Base-by-base conservation (phyloP, 106 monocot genomes). In the Phalaenopsis equestris region DNA sequence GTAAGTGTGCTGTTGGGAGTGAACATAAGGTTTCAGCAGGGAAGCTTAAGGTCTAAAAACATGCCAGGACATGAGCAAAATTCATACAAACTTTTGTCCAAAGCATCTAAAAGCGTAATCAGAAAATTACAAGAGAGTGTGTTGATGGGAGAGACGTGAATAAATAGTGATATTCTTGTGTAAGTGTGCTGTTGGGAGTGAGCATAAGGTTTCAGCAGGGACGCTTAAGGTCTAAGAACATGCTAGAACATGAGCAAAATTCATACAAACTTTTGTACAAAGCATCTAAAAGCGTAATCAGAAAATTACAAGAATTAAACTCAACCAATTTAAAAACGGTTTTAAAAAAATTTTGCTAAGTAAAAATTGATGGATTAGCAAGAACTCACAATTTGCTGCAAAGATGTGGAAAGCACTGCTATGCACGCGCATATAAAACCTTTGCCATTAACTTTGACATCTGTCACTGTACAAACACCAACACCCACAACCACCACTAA, bases 301-400 rank as follows among this genome's bases (percentile, higher is more conserved):
- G 24, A 21, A 64, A 65, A 21, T 5, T 65, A 65, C 19, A 65
- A 65, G 6, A 7, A 21, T 24, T 65, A 5, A 65, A 23, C 64
- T 65, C 6, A 65, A 65, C 64, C 9, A 65, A 24, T 19, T 23
- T 12, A 12, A 12, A 52, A 52, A 10, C 2, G 3, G 52, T 3
- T 52, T 12, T 6, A 0, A 23, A 65, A 65, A 65, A 2, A 7
- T 23, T 23, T 24, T 6, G 24, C 23, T n/a, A 65, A 65, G 3
- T 0, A 23, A 65, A 21, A 65, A 21, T 65, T 65, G 55, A n/a
- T 19, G 52, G 14, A 52, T 52, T 55, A 78, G 76, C 43, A 64
- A 19, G 52, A 56, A 87, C 96, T 93, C 78, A 96, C 96, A 82
- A 94, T 94, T 82, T 96, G 96, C 83, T 96, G 96, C 78, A 93